Percentiles rank a stretch among this genome's conserved stretches.
Evolutionary conservation across 495 filamentous ascomycete genomes (phyloP).

Genomic region (Elasticomyces elasticus): DNA sequence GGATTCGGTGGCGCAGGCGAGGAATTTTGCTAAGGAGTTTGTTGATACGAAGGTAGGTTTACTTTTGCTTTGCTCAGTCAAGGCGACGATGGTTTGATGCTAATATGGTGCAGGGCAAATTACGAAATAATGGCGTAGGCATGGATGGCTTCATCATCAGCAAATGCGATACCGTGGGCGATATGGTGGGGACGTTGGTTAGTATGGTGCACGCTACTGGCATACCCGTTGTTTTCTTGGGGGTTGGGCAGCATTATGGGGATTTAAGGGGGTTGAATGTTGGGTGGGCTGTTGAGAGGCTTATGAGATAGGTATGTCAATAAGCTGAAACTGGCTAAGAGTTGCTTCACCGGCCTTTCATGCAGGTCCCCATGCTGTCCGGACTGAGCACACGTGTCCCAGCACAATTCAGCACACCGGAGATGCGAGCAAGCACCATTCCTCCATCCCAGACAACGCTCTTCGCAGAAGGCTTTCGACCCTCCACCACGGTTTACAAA

Average conservation of each 20-base stretch:
- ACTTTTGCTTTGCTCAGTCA: background rate
- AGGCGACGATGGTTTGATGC: background rate
- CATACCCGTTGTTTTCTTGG: constrained; percentile 80
- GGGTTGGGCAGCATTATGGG: constrained; percentile 93
- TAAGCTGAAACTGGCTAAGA: too few species aligned
- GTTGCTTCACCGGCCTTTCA: too few species aligned
- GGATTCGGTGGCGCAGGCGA: constrained; percentile 86
- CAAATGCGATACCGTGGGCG: constrained; percentile 96
- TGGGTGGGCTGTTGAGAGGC: constrained; percentile 73
- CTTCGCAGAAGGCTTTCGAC: too few species aligned
- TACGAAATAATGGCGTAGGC: constrained; percentile 45
- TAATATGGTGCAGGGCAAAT: constrained; percentile 13
- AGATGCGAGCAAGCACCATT: too few species aligned
- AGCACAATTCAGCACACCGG: too few species aligned
- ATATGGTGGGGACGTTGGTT: constrained; percentile 95
- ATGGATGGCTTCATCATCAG: constrained; percentile 91
- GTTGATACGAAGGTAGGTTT: constrained; percentile 31
- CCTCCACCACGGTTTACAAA: too few species aligned
- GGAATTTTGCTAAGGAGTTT: constrained; percentile 91
- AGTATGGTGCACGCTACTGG: constrained; percentile 97
- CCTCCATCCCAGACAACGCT: too few species aligned
- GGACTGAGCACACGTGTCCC: too few species aligned
- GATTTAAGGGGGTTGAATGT: constrained; percentile 90
- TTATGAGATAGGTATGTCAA: too few species aligned
- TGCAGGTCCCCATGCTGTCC: too few species aligned